These are phyloP conservation scores for Talaromyces sp. DNA, from an alignment of 2,329 filamentous ascomycete species.

Conservation along the genomic window DNA sequence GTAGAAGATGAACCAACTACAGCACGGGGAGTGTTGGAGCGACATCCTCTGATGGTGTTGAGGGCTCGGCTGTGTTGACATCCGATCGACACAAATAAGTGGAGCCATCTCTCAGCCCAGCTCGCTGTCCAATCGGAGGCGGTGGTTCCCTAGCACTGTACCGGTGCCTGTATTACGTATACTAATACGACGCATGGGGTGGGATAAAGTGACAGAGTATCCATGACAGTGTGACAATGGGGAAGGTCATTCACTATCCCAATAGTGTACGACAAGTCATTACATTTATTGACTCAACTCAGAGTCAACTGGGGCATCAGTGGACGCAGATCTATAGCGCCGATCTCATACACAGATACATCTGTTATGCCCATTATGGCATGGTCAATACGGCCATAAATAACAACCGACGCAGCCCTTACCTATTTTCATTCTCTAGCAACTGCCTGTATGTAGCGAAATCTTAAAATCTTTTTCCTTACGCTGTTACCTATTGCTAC, in stretches of 20 bases:
- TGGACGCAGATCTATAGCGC: neutral
- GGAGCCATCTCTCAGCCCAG: neutral
- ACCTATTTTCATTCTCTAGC: neutral
- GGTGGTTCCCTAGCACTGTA: neutral
- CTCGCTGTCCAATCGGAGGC: neutral
- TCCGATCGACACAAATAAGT: neutral
- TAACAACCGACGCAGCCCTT: neutral
- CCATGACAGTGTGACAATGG: neutral
- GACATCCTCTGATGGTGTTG: neutral
- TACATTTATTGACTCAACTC: no score
- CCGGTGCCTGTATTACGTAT: neutral
- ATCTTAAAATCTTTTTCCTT: neutral
- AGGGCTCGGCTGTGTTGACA: neutral
- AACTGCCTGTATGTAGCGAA: neutral
- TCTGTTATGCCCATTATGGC: neutral
- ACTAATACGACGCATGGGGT: neutral
- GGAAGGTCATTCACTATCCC: neutral
- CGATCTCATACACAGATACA: conserved; percentile 6
- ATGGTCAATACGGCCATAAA: neutral
- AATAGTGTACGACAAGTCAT: neutral
- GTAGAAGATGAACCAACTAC: neutral
- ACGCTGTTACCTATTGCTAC: neutral
- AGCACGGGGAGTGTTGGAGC: neutral
- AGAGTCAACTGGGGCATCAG: neutral
- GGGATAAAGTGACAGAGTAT: neutral